Base-by-base conservation (phyloP, 495 filamentous ascomycete genomes). In the Apodospora peruviana region DNA sequence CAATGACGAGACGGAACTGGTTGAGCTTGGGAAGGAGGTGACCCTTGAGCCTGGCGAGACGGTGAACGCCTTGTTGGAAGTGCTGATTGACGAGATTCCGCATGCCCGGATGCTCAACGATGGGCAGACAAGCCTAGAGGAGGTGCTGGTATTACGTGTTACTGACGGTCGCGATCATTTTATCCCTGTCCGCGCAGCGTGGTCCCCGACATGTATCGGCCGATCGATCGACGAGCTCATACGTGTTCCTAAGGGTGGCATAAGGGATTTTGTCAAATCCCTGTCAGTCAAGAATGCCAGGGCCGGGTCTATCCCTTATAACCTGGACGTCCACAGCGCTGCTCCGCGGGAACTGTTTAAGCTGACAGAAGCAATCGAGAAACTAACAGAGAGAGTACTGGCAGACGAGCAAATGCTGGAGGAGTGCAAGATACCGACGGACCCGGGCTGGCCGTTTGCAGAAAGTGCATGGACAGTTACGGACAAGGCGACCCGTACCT, bases 61-160 rank as follows among this genome's bases (percentile, higher is more conserved):
- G 0, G 75, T 83, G 4, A 83, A 79, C 51, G 80, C 87, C 3
- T 69, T 83, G 20, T 54, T 97, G 14, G 80, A 79, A 12, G 67
- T 84, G 1, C 69, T 78, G 21, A 69, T 99, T 42, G 75, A 73
- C 11, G 73, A 81, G 40, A 69, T 88, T 11, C 58, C 75, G 2
- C 75, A 82, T n/a, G 79, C 87, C 2, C 78, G 78, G 16, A 65
- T 69, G 8, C 74, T 97, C n/a, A 96, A 96, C 56, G 72, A 84
- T 23, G 78, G 78, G 9, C 68, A 74, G 17, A 57, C 72, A 4
- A 72, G 72, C 7, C 71, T 96, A 1, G 90, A 95, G 49, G 91
- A 97, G 57, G 84, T 96, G 8, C 72, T 97, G 20, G 82, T 99
- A 4, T 77, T 99, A n/a, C 84, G 90, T 9, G 87, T 97, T 8